These are phyloP conservation scores for Jamesozyma piceae DNA, from an alignment of 805 yeast species.

Conservation along the genomic window DNA sequence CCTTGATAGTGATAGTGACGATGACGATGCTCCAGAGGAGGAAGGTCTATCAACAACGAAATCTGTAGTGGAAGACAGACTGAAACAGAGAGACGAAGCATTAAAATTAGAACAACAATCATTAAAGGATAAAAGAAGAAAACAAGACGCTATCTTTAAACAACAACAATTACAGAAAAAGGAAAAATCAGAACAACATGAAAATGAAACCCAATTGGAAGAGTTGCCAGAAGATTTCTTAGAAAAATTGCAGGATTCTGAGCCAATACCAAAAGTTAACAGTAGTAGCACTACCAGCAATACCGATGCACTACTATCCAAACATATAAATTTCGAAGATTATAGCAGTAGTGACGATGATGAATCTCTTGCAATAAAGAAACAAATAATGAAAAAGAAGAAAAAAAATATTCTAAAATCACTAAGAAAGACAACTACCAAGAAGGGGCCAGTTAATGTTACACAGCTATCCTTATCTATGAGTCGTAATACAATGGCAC, in stretches of 20 bases:
- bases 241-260: constrained; percentile 22
- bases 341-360: constrained; percentile 17
- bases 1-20: constrained; percentile 21
- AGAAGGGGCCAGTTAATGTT: constrained; percentile 37
- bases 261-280: constrained; percentile 2
- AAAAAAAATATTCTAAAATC: constrained; percentile 30
- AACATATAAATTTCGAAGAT: constrained; percentile 31
- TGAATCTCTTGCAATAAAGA: constrained; percentile 11
- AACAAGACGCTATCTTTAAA: constrained; percentile 19
- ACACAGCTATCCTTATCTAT: constrained; percentile 21
- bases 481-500: constrained; percentile 20
- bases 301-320: constrained; percentile 13
- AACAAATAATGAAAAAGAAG: constrained; percentile 12
- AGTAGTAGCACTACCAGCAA: constrained; percentile 8
- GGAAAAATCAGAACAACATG: constrained; percentile 8
- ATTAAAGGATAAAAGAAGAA: constrained; percentile 30
- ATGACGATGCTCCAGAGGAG: constrained; percentile 47
- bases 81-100: constrained; percentile 22
- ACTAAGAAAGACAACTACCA: constrained; percentile 23
- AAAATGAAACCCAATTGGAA: constrained; percentile 10
- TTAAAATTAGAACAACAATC: constrained; percentile 18
- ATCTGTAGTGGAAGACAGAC: constrained; percentile 17
- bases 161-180: constrained; percentile 30
- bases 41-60: constrained; percentile 30
- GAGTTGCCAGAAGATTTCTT: constrained; percentile 30